A percentile compares a stretch with the other conserved stretches of the same genome.
phyloP scores from a whole-genome alignment of 495 filamentous ascomycete genomes.

The Aspergillus coremiiformis region DNA sequence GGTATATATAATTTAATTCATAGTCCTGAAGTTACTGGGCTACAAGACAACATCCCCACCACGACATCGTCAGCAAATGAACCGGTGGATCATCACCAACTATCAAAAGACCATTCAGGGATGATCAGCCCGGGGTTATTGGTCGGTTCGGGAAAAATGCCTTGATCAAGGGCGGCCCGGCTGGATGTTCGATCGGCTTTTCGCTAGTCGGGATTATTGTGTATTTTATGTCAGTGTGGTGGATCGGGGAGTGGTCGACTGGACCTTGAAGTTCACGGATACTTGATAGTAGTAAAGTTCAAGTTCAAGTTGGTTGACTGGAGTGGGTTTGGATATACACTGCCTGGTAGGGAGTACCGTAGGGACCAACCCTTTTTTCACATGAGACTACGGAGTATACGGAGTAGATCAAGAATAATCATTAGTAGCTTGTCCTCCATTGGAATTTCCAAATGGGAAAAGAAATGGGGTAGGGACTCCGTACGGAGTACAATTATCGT shows the following conservation, averaged over 20 bases:
- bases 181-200: constrained; percentile 57
- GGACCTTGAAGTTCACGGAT: no score
- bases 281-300: no score
- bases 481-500: constrained; percentile 14
- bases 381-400: no score
- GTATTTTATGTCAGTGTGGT: constrained; percentile 44
- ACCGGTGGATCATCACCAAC: constrained; percentile 2
- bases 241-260: background rate
- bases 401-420: no score
- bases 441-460: constrained; percentile 14
- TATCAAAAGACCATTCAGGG: constrained; percentile 44
- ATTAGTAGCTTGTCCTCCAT: background rate
- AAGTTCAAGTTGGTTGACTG: constrained; percentile 42
- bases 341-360: no score
- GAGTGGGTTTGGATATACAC: constrained; percentile 24
- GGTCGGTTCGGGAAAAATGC: constrained; percentile 56
- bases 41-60: constrained; percentile 23
- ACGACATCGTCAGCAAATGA: constrained; percentile 30
- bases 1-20: no score
- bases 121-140: constrained; percentile 42
- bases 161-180: constrained; percentile 53
- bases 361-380: no score
- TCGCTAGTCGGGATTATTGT: constrained; percentile 54
- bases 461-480: no score
- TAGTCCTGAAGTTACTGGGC: no score